Base-by-base conservation (phyloP, 352 stramenopile genomes). In the Phytophthora foliorum region DNA sequence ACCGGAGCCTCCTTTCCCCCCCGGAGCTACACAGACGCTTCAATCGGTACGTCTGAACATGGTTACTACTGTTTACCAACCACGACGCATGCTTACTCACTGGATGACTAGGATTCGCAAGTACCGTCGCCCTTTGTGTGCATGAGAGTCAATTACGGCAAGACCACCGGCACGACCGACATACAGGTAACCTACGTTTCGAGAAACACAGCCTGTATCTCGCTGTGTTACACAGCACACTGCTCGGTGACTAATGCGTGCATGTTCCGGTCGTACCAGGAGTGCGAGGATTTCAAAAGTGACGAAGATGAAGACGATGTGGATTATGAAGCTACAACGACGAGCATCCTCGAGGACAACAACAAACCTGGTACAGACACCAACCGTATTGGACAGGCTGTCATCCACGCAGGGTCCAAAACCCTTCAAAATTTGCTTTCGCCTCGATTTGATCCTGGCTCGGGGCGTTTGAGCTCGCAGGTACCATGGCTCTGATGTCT, bases 1-100 rank as follows among this genome's bases (percentile, higher is more conserved):
- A 49, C 39, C 52, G 4, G 60, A 76, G 2, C 27, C 52, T 11
- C 34, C 55, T 32, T 31, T 60, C 38, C 70, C 72, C 53, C 55
- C 63, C 34, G 38, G 25, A 49, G 0, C 19, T 46, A n/a, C 38
- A 45, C 36, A 22, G 38, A 50, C 9, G 24, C 7, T 14, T 55
- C 11, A 27, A 10, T 42, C 29, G 39, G 69, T 77, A 57, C 17
- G 36, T 42, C 5, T 39, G 21, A 65, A 34, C 4, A 21, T 52
- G 48, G 4, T 8, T n/a, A 21, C 19, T n/a, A 42, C 13, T 65
- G 27, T 45, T 57, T 41, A 29, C 29, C 46, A 54, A 25, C 36
- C 54, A 46, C 58, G 36, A 19, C 2, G 19, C 3, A 11, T 21
- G 24, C 53, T 52, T 45, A 56, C 13, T 16, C 51, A 34, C 10